phyloP scores from a whole-genome alignment of 1,284 basidiomycete genomes.

The Malassezia furfur region DNA sequence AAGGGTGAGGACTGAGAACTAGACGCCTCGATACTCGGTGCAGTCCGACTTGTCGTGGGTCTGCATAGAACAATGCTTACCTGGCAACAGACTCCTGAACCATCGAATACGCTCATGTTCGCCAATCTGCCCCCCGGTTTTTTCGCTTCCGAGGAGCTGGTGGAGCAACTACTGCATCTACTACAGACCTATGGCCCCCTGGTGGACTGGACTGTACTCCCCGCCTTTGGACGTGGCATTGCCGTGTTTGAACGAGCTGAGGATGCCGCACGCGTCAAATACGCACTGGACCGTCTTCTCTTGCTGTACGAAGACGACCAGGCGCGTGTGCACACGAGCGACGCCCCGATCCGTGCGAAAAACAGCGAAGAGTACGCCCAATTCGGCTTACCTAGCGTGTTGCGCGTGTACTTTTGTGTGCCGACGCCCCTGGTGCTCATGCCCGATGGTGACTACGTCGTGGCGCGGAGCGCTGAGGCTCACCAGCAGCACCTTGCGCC shows the following conservation, averaged over 20 bases:
- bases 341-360: slow-evolving; percentile 1
- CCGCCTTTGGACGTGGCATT: slow-evolving; percentile 31
- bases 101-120: slow-evolving; percentile 38
- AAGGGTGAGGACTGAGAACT: slow-evolving; percentile 85
- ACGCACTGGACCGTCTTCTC: slow-evolving; percentile 28
- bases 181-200: slow-evolving; percentile 37
- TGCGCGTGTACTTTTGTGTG: slow-evolving; percentile 12
- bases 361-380: neutral
- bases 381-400: neutral
- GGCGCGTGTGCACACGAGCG: neutral
- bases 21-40: slow-evolving; percentile 63
- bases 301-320: slow-evolving; percentile 26
- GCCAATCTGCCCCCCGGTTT: slow-evolving; percentile 35
- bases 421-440: slow-evolving; percentile 1
- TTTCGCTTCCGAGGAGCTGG: slow-evolving; percentile 22
- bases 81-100: neutral
- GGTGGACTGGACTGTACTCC: slow-evolving; percentile 35
- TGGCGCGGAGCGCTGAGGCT: neutral
- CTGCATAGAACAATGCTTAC: neutral
- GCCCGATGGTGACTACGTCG: slow-evolving; percentile 1
- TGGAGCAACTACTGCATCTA: slow-evolving; percentile 27
- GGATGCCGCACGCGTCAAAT: slow-evolving; percentile 30
- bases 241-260: slow-evolving; percentile 29
- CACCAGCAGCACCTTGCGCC: slow-evolving; percentile 2
- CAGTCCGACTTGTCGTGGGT: slow-evolving; percentile 61